Percentiles rank a stretch among this genome's conserved stretches.
Evolutionary conservation across 1,139 yeast genomes (phyloP).

Genomic region (Suhomyces taliae): DNA sequence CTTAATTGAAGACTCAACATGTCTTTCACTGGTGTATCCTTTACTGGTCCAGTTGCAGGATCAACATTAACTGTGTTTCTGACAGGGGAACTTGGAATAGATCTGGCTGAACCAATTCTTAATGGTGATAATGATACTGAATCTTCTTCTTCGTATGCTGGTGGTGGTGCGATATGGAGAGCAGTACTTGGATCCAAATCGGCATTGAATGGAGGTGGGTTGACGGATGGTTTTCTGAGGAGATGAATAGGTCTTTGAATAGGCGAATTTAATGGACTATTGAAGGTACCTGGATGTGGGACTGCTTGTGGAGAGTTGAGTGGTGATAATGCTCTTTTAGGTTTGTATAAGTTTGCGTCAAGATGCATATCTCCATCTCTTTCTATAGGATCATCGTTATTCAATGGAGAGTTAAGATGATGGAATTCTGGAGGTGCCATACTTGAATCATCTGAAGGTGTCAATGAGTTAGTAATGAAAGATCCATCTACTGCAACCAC

Average conservation of each 20-base stretch:
- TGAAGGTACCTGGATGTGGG: constrained; percentile 44
- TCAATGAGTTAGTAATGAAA: not conserved
- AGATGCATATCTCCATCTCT: constrained; percentile 47
- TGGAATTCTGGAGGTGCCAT: constrained; percentile 20
- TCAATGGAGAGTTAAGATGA: constrained; percentile 27
- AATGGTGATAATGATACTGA: constrained; percentile 30
- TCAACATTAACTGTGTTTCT: constrained; percentile 6
- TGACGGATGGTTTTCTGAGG: constrained; percentile 36
- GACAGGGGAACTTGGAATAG: not conserved
- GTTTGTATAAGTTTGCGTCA: constrained; percentile 63
- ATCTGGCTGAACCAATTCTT: constrained; percentile 18
- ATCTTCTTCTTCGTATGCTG: constrained; percentile 40
- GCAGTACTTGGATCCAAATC: constrained; percentile 31
- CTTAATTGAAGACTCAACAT: constrained; percentile 10
- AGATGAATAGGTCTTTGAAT: constrained; percentile 37
- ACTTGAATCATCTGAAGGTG: constrained; percentile 14
- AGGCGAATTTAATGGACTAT: constrained; percentile 40
- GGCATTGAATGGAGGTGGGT: constrained; percentile 47
- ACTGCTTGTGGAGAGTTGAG: constrained; percentile 60
- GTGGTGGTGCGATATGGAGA: constrained; percentile 27
- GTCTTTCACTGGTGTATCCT: constrained; percentile 17
- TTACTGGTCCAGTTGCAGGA: constrained; percentile 2
- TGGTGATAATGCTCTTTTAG: constrained; percentile 25
- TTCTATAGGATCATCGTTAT: constrained; percentile 42
- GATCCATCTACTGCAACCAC: constrained; percentile 47